Percentiles rank a stretch among this genome's conserved stretches.
These are phyloP conservation scores for Elaeagnus macrophylla DNA, from an alignment of 306 rosid genomes.

Conservation along the genomic window DNA sequence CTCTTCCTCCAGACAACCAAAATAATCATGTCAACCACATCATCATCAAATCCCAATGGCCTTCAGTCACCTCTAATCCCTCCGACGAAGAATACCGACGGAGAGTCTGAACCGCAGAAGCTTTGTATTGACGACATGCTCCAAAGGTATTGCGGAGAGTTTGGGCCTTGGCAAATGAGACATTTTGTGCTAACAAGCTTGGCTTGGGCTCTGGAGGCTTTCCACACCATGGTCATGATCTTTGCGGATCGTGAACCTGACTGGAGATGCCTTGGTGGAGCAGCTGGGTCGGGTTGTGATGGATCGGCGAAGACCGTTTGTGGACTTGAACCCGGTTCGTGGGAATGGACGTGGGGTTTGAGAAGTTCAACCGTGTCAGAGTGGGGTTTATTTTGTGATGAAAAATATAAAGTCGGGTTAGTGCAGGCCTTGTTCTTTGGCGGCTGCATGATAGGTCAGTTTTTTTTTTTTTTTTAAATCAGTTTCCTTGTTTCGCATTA, in stretches of 20 bases:
- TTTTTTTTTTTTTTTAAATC: not conserved
- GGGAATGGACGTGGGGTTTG: slow-evolving; percentile 60
- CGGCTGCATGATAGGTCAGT: slow-evolving; percentile 93
- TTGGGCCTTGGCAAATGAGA: slow-evolving; percentile 67
- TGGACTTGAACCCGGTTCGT: slow-evolving; percentile 35
- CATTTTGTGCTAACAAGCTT: slow-evolving; percentile 75
- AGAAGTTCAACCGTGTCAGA: slow-evolving; percentile 46
- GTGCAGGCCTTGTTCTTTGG: slow-evolving; percentile 85
- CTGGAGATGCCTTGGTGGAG: slow-evolving; percentile 36
- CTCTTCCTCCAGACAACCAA: not conserved
- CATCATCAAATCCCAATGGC: slow-evolving; percentile 6
- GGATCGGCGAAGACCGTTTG: slow-evolving; percentile 26
- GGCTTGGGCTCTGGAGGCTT: slow-evolving; percentile 88
- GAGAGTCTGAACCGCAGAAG: slow-evolving; percentile 17
- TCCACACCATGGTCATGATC: slow-evolving; percentile 93
- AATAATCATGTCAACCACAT: not conserved
- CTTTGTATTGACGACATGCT: slow-evolving; percentile 74
- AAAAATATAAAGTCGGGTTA: slow-evolving; percentile 68
- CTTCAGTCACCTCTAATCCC: slow-evolving; percentile 30
- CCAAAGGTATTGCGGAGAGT: slow-evolving; percentile 64
- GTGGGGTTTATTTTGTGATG: slow-evolving; percentile 71
- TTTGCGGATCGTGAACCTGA: slow-evolving; percentile 70
- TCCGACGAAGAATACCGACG: not conserved
- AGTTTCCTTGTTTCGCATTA: not conserved
- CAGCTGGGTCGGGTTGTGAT: slow-evolving; percentile 27